Conservation (phyloP, 257 asterid genomes). For the Przewalskia tangutica region DNA sequence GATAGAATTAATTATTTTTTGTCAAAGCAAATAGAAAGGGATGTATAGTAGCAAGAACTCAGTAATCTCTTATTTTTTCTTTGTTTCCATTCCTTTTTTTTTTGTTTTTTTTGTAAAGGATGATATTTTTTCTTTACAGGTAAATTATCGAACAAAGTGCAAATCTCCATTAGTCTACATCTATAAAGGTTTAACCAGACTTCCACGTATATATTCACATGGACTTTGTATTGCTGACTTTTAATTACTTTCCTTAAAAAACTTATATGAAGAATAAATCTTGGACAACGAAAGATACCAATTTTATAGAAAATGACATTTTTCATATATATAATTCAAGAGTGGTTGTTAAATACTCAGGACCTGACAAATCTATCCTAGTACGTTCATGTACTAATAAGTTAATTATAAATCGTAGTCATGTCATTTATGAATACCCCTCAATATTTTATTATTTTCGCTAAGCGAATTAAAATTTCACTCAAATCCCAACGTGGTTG, state of each 20-base stretch:
- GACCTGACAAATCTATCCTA: not conserved
- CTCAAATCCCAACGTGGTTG: not conserved
- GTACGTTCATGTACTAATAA: not conserved
- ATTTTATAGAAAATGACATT: not conserved
- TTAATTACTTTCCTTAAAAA: not conserved
- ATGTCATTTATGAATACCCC: not conserved
- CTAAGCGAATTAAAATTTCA: not conserved
- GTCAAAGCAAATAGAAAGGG: not conserved
- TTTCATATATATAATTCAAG: not conserved
- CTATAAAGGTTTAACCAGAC: not conserved
- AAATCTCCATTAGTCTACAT: not conserved
- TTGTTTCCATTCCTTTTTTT: not conserved
- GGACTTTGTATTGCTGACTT: not conserved
- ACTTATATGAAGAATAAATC: not conserved
- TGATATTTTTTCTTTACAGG: not conserved
- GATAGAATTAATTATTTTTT: too few relatives aligned
- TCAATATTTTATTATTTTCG: not conserved
- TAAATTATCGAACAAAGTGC: not conserved
- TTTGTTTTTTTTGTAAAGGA: not conserved
- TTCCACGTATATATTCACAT: not conserved
- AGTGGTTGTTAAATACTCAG: not conserved
- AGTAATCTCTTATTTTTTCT: not conserved
- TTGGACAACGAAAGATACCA: not conserved
- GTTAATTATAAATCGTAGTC: too few relatives aligned
- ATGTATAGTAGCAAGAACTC: not conserved